Conservation (phyloP, 208 protist genomes). For the Zelonia costaricensis region DNA sequence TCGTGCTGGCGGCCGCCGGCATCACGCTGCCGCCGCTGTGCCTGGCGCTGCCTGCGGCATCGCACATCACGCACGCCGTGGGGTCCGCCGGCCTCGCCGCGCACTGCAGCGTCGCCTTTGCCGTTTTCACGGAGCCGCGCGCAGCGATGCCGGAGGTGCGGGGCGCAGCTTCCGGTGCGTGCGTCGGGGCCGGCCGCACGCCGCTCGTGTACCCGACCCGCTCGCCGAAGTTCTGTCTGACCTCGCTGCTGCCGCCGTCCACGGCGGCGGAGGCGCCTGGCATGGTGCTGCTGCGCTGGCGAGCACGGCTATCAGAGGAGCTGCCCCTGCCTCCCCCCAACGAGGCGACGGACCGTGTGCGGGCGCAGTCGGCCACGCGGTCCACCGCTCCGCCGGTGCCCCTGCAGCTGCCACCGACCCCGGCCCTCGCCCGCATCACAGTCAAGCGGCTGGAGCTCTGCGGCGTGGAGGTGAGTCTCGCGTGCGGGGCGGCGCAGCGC, state of each 20-base stretch:
- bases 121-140: neutral
- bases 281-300: constrained; percentile 19
- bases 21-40: constrained; percentile 6
- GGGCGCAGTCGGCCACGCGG: no score
- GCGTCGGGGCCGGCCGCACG: constrained; percentile 10
- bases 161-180: neutral
- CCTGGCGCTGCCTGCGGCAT: constrained; percentile 19
- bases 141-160: neutral
- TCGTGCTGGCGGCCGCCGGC: neutral
- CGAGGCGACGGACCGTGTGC: no score
- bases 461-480: constrained; percentile 24
- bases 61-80: constrained; percentile 8
- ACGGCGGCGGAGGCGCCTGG: no score
- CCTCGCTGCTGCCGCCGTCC: neutral
- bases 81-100: constrained; percentile 14
- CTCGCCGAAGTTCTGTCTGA: constrained; percentile 8
- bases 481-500: constrained; percentile 12
- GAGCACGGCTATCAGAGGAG: constrained; percentile 7
- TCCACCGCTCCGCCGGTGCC: neutral
- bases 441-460: constrained; percentile 20
- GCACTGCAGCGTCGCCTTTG: constrained; percentile 10
- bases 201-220: constrained; percentile 4
- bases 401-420: neutral
- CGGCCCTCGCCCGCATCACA: constrained; percentile 12
- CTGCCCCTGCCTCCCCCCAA: constrained; percentile 2